phyloP scores from a whole-genome alignment of 345 rosid species.

The Clausena lansium region DNA sequence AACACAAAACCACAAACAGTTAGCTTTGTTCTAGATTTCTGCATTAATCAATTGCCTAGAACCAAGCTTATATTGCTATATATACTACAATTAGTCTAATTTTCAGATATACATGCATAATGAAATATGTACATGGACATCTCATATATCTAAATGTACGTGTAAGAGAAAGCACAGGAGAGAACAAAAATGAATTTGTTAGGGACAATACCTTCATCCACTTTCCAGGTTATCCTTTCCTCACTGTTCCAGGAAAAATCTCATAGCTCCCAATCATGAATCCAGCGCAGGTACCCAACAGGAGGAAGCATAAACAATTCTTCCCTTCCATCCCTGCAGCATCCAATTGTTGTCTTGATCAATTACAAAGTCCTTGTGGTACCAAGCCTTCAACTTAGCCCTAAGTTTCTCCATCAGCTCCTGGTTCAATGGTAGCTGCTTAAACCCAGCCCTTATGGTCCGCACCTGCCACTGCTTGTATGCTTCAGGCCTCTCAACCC shows the following conservation, averaged over 20 bases:
- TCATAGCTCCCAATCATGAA: background rate
- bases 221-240: background rate
- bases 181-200: background rate
- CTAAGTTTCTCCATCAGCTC: constrained; percentile 37
- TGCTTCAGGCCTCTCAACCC: constrained; percentile 82
- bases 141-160: background rate
- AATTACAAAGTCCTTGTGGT: constrained; percentile 69
- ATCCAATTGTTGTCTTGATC: constrained; percentile 69
- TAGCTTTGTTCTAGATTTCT: background rate
- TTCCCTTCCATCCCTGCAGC: constrained; percentile 91
- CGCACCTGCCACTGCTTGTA: constrained; percentile 80
- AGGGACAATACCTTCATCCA: constrained; percentile 8
- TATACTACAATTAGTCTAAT: background rate
- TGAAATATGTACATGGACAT: background rate
- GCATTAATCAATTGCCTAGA: background rate
- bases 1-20: background rate
- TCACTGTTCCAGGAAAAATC: background rate
- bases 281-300: constrained; percentile 62
- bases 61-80: background rate
- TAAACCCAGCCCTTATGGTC: constrained; percentile 62
- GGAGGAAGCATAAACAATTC: constrained; percentile 56
- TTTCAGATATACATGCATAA: background rate
- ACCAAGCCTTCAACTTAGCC: constrained; percentile 38
- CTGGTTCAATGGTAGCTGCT: constrained; percentile 44
- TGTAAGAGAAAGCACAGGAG: background rate